Percentiles rank a stretch among this genome's conserved stretches.
Conservation (phyloP, 768 basidiomycete species). For the Mycena polygramma region DNA sequence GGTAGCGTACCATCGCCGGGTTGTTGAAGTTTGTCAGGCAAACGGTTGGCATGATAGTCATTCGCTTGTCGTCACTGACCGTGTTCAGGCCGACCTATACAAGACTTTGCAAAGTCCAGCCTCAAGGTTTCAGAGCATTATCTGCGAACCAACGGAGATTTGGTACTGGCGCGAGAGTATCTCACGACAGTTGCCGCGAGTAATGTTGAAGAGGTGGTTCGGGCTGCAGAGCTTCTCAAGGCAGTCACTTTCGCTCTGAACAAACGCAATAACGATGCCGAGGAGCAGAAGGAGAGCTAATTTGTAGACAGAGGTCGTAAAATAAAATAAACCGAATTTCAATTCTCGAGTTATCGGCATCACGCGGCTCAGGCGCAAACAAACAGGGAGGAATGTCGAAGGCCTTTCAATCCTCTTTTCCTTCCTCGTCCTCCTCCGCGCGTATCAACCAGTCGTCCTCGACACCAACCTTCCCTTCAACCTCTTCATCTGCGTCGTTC, state of each 20-base stretch:
- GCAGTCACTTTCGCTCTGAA: constrained; percentile 58
- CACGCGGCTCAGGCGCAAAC: constrained; percentile 50
- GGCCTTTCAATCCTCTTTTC: constrained; percentile 50
- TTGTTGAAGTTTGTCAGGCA: constrained; percentile 78
- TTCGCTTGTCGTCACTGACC: constrained; percentile 37
- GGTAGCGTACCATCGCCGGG: constrained; percentile 83
- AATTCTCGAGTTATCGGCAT: not conserved
- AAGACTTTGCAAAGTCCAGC: constrained; percentile 88
- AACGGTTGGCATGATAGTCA: constrained; percentile 58
- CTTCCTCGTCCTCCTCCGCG: constrained; percentile 42
- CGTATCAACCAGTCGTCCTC: constrained; percentile 13
- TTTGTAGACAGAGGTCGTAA: not conserved
- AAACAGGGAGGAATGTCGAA: constrained; percentile 59
- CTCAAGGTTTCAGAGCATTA: constrained; percentile 88
- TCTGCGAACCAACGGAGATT: constrained; percentile 72
- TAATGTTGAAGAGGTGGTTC: constrained; percentile 85
- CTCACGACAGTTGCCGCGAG: constrained; percentile 80
- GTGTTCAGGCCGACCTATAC: constrained; percentile 70
- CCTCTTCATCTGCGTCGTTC: constrained; percentile 23
- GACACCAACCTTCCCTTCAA: constrained; percentile 6
- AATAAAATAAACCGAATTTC: no score
- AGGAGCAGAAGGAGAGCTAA: constrained; percentile 8
- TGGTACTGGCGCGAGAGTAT: constrained; percentile 79
- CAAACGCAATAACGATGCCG: constrained; percentile 38
- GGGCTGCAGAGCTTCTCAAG: constrained; percentile 80